Conservation (phyloP, 73 alveolate genomes). For the Breviolum minutum region DNA sequence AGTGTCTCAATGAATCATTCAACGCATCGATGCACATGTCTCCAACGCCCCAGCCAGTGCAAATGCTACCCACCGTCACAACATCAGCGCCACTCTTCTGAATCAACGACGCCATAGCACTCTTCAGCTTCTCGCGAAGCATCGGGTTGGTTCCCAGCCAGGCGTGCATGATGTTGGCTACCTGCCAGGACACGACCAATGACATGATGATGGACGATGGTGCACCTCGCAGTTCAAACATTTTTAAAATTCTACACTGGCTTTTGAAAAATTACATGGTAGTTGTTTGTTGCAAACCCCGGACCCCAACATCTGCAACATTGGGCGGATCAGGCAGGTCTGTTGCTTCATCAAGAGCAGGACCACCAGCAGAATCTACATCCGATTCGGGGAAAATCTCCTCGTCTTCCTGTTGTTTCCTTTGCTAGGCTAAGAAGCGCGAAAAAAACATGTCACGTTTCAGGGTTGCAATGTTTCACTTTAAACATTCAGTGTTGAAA, state of each 20-base stretch:
- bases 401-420: too few relatives aligned
- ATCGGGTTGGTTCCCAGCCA: not conserved
- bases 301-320: not conserved
- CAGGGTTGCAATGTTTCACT: too few relatives aligned
- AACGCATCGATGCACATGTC: not conserved
- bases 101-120: not conserved
- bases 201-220: not conserved
- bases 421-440: too few relatives aligned
- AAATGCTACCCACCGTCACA: not conserved
- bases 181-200: not conserved
- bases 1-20: not conserved
- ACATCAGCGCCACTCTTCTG: not conserved
- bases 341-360: not conserved
- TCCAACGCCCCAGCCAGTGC: slow-evolving; percentile 7
- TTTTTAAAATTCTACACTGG: too few relatives aligned
- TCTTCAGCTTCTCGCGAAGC: not conserved
- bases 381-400: too few relatives aligned
- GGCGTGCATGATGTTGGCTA: not conserved
- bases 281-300: not conserved
- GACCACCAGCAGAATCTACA: not conserved
- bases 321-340: not conserved
- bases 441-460: too few relatives aligned
- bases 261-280: not conserved
- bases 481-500: too few relatives aligned
- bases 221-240: too few relatives aligned